Evolutionary conservation across 1,139 yeast species (phyloP).

Genomic region (Debaryomyces singareniensis): DNA sequence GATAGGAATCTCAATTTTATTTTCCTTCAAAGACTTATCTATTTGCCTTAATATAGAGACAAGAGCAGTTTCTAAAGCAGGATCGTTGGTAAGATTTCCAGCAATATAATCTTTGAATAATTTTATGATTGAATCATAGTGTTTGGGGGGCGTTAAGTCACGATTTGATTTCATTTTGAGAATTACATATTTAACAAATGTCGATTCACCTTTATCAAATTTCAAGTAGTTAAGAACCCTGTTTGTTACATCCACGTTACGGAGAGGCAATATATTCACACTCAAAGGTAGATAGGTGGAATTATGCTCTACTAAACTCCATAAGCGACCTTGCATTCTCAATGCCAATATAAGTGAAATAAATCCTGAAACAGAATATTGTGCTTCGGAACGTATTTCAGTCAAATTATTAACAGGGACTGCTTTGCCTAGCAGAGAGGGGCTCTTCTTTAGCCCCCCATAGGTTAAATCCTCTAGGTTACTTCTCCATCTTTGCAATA

Average conservation of each 20-base stretch:
- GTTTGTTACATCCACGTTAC: slow-evolving; percentile 23
- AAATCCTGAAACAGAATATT: slow-evolving; percentile 22
- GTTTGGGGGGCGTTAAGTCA: slow-evolving; percentile 12
- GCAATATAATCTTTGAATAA: slow-evolving; percentile 45
- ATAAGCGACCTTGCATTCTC: slow-evolving; percentile 40
- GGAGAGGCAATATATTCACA: slow-evolving; percentile 42
- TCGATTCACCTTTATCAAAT: slow-evolving; percentile 14
- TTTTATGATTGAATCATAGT: slow-evolving; percentile 28
- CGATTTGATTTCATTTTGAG: slow-evolving; percentile 11
- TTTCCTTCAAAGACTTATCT: slow-evolving; percentile 18
- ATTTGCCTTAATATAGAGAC: slow-evolving; percentile 31
- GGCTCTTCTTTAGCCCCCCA: not conserved
- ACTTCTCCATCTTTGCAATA: slow-evolving; percentile 3
- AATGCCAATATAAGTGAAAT: slow-evolving; percentile 42
- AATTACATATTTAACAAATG: slow-evolving; percentile 12
- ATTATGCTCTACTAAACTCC: slow-evolving; percentile 32
- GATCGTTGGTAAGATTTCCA: slow-evolving; percentile 40
- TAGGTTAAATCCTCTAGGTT: not conserved
- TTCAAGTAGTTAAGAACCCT: slow-evolving; percentile 25
- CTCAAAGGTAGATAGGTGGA: slow-evolving; percentile 35
- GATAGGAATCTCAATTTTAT: slow-evolving; percentile 2
- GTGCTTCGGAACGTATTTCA: slow-evolving; percentile 6
- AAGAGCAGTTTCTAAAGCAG: slow-evolving; percentile 26
- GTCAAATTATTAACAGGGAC: slow-evolving; percentile 6
- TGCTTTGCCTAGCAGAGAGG: slow-evolving; percentile 8